phyloP scores from a whole-genome alignment of 768 basidiomycete species.

The Leccinellum rugosiceps region DNA sequence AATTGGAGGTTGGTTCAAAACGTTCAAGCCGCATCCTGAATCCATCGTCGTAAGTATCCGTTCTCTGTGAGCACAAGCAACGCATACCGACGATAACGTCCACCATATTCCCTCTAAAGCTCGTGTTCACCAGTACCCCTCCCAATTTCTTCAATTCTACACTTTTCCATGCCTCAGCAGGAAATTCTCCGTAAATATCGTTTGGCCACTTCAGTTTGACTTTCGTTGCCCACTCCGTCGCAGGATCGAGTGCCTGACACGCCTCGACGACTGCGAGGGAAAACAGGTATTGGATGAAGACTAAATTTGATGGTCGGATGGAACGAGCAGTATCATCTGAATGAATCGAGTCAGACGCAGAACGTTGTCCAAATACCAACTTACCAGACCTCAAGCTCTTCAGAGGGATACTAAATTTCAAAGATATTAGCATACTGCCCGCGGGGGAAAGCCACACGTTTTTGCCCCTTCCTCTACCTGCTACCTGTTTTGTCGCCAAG shows the following conservation, averaged over 20 bases:
- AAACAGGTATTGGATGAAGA: slow-evolving; percentile 93
- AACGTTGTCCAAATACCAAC: background rate
- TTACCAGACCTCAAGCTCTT: slow-evolving; percentile 11
- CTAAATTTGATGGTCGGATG: slow-evolving; percentile 53
- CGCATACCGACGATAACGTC: slow-evolving; percentile 78
- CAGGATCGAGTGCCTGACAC: slow-evolving; percentile 58
- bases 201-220: slow-evolving; percentile 96
- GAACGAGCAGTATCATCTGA: slow-evolving; percentile 5
- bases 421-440: slow-evolving; percentile 76
- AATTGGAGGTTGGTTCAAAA: slow-evolving; percentile 78
- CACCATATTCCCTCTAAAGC: slow-evolving; percentile 66
- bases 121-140: slow-evolving; percentile 88
- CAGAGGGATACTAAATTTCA: slow-evolving; percentile 22
- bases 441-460: slow-evolving; percentile 92
- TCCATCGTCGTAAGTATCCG: background rate
- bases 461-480: slow-evolving; percentile 82
- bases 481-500: slow-evolving; percentile 82
- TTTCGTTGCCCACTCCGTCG: slow-evolving; percentile 40
- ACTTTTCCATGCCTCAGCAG: slow-evolving; percentile 22
- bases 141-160: slow-evolving; percentile 76
- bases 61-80: background rate
- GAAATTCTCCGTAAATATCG: slow-evolving; percentile 78
- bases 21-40: slow-evolving; percentile 86
- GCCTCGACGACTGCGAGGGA: slow-evolving; percentile 88
- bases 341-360: background rate